These are phyloP conservation scores for Salvia miltiorrhiza DNA, from an alignment of 257 asterid species.

Conservation along the genomic window DNA sequence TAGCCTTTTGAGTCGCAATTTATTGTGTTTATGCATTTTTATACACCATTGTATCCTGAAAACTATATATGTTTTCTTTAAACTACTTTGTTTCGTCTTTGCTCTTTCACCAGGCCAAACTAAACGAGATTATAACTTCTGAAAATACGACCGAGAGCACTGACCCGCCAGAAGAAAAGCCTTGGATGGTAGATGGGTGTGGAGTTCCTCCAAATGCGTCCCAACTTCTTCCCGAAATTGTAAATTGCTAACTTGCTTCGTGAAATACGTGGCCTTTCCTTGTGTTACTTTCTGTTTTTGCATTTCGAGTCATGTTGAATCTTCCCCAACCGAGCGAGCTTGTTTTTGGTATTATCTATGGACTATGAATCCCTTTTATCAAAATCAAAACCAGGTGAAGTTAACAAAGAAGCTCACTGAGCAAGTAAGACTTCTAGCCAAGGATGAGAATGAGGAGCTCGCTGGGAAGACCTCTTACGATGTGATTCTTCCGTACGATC, in stretches of 20 bases:
- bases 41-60: not conserved
- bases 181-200: constrained; percentile 95
- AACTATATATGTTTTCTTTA: not conserved
- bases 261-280: not conserved
- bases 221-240: constrained; percentile 74
- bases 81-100: not conserved
- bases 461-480: constrained; percentile 63
- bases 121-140: constrained; percentile 77
- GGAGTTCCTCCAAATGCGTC: constrained; percentile 80
- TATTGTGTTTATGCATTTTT: not conserved
- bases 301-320: not conserved
- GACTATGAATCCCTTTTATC: not conserved
- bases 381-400: constrained; percentile 48
- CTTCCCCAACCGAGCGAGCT: too few species aligned
- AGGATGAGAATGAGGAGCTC: constrained; percentile 88
- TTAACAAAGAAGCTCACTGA: constrained; percentile 91
- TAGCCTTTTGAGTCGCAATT: constrained; percentile 20
- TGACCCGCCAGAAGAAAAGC: constrained; percentile 53
- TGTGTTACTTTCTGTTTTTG: not conserved
- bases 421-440: constrained; percentile 84
- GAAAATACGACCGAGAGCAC: constrained; percentile 28
- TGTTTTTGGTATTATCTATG: not conserved
- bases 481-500: constrained; percentile 91
- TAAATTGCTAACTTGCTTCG: constrained; percentile 22
- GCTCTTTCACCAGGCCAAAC: constrained; percentile 54